phyloP scores from a whole-genome alignment of 225 moss, liverwort and hornwort genomes.

The Pleurozium schreberi region DNA sequence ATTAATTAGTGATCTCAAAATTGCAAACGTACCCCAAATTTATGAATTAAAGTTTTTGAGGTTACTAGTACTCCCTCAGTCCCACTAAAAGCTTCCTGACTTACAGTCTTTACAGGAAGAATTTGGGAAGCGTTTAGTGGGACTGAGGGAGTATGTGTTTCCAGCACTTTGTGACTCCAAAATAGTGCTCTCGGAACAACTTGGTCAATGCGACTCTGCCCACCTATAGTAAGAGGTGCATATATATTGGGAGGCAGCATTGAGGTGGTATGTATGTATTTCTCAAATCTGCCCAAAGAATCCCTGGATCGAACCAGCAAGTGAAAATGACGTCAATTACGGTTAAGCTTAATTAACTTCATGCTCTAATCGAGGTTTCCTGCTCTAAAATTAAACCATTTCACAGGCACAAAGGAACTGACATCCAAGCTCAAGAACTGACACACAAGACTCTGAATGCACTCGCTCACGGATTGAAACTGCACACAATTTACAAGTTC shows the following conservation, averaged over 20 bases:
- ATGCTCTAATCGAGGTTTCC: neutral
- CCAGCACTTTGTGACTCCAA: neutral
- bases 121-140: no score
- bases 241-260: neutral
- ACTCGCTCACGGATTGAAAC: neutral
- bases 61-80: no score
- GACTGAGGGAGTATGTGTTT: no score
- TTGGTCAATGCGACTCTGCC: no score
- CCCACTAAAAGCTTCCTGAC: no score
- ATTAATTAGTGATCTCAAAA: neutral
- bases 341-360: neutral
- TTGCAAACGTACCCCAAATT: neutral
- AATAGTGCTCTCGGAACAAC: neutral
- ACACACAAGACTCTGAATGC: neutral
- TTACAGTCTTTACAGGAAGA: no score
- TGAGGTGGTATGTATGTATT: neutral
- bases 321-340: neutral
- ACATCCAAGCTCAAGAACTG: neutral
- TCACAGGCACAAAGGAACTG: neutral
- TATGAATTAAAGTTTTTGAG: no score
- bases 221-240: no score
- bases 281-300: neutral
- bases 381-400: neutral
- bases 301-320: neutral
- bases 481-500: neutral